These are phyloP conservation scores for Mortierella sp. DNA, from an alignment of 371 early-diverging fungal species.

Conservation along the genomic window DNA sequence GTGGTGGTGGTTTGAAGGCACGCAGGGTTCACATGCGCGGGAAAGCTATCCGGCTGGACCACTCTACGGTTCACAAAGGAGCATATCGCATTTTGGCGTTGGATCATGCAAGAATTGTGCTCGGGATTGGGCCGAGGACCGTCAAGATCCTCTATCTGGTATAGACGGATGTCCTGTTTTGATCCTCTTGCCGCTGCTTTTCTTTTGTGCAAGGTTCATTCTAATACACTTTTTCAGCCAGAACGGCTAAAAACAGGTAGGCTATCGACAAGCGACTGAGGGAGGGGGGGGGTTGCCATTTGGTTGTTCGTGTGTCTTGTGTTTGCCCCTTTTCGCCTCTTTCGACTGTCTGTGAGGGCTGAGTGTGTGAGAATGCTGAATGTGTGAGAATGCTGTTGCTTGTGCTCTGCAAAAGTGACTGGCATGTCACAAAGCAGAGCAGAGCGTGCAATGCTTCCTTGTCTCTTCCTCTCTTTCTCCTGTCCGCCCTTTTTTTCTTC, in stretches of 20 bases:
- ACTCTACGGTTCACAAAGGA: conserved; percentile 23
- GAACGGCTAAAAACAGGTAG: not conserved
- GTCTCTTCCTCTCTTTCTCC: not conserved
- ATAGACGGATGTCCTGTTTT: conserved; percentile 6
- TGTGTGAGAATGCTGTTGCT: not conserved
- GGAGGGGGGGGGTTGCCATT: not conserved
- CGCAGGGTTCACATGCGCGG: conserved; percentile 18
- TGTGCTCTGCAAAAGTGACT: not conserved
- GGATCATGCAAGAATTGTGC: conserved; percentile 55
- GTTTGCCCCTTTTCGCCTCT: not conserved
- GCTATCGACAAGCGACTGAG: not conserved
- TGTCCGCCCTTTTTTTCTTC: not conserved
- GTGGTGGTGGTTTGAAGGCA: not conserved
- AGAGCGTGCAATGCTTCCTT: not conserved
- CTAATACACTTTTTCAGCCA: not conserved
- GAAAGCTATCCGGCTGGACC: conserved; percentile 27
- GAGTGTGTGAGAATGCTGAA: not conserved
- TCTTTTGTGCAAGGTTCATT: not conserved
- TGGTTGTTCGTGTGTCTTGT: not conserved
- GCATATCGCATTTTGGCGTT: conserved; percentile 41
- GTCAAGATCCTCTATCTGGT: conserved; percentile 46
- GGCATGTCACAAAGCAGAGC: too few species aligned
- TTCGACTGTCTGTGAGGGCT: not conserved
- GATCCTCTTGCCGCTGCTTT: not conserved
- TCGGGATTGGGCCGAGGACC: conserved; percentile 39